phyloP scores from a whole-genome alignment of 257 asterid genomes.

The Solanum ossicruentum region DNA sequence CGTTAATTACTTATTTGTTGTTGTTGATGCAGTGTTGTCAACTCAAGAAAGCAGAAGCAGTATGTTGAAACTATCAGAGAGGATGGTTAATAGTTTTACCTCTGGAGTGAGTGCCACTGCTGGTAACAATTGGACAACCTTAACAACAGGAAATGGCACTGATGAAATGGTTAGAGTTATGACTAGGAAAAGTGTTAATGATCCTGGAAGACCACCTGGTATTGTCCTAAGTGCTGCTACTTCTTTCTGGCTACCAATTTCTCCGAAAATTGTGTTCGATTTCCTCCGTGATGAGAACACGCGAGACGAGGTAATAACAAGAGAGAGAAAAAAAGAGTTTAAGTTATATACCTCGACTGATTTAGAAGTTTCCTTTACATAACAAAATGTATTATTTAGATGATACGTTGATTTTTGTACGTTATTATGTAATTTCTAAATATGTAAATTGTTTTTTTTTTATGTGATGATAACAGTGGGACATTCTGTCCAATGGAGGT shows the following conservation, averaged over 20 bases:
- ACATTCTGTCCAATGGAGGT: constrained; percentile 18
- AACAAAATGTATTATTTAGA: no score
- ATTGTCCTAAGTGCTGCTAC: constrained; percentile 21
- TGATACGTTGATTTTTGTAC: background rate
- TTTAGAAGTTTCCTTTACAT: no score
- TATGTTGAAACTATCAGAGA: constrained; percentile 24
- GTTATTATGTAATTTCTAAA: background rate
- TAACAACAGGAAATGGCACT: constrained; percentile 17
- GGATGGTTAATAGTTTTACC: constrained; percentile 29
- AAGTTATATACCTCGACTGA: background rate
- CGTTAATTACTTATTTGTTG: no score
- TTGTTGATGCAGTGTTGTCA: background rate
- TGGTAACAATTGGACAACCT: constrained; percentile 23
- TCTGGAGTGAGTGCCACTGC: constrained; percentile 17
- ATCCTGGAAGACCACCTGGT: constrained; percentile 26
- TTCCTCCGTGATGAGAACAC: constrained; percentile 11
- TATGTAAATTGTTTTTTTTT: background rate
- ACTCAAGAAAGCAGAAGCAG: constrained; percentile 12
- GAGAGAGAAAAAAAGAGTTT: background rate
- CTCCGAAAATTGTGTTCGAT: constrained; percentile 24
- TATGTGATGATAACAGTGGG: constrained; percentile 22
- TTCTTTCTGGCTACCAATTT: constrained; percentile 42
- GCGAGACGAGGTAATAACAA: constrained; percentile 19
- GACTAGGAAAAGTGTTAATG: constrained; percentile 28
- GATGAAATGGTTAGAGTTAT: constrained; percentile 22